Base-by-base conservation (phyloP, 768 basidiomycete genomes). In the Boletus reticulatus region DNA sequence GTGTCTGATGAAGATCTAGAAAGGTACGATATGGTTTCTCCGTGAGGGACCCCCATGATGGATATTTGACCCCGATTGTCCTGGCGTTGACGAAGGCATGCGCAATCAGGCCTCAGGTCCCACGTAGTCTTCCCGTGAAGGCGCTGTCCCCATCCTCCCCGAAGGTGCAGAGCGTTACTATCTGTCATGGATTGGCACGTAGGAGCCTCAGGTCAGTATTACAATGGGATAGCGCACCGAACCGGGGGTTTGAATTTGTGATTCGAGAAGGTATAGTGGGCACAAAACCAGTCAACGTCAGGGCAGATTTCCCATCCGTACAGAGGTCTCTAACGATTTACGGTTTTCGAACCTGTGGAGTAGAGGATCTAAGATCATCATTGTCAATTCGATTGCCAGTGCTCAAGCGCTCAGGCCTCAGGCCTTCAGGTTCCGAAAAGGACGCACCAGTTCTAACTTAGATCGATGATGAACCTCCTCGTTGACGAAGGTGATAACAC, bases 211-310 rank as follows among this genome's bases (percentile, higher is more conserved):
- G 43, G 55, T 6, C 46, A 19, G 17, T 50, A 50, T 36, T 50
- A 50, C 20, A 6, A 43, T 31, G 57, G 53, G 4, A 62, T 34
- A 19, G 36, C 47, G 49, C 65, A 68, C 22, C 68, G 68, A 46
- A 57, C 55, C 3, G 27, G 4, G 67, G 59, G n/a, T 67, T 58
- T 45, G 63, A 65, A 27, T 51, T 62, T 19, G 43, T 52, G 16
- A 7, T 50, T 17, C 39, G 55, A 37, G 39, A 62, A 41, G 36
- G 50, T 2, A 43, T 49, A 27, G n/a, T 55, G 6, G 34, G 52
- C 24, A 22, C 12, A 17, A 69, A 39, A 22, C n/a, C 34, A 16
- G 13, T 57, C 14, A 34, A 13, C 4, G 55, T 46, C 32, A 49
- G 39, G 19, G 43, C 27, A 29, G 50, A 46, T 27, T 7, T 50